Base-by-base conservation (phyloP, 345 rosid species). In the Camelina neglecta region DNA sequence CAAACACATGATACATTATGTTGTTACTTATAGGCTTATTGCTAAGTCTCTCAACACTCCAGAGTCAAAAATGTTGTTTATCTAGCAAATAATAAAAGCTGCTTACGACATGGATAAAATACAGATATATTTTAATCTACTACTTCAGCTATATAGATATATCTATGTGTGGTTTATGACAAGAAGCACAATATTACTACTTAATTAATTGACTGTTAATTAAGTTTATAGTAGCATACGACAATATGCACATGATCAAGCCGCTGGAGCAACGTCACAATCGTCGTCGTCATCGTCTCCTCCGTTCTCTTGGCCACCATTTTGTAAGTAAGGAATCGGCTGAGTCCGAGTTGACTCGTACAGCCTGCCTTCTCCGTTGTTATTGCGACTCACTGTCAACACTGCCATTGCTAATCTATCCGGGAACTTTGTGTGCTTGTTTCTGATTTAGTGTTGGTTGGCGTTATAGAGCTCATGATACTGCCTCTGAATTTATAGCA, bases 281-380 rank as follows among this genome's bases (percentile, higher is more conserved):
- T 33, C 77, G 65, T 78, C 81, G 72, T 78, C 81, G 11, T 78
- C 81, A 45, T 78, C 81, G 61, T 78, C 81, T 72, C 77, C 81
- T 67, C 77, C 81, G 45, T 48, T 60, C 64, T 72, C 81, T 24
- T 59, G 70, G 74, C 42, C 74, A 23, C 56, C 18, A 16, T 36
- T 72, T 65, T 7, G 41, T 72, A 62, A 72, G 74, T 60, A 67
- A 60, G 65, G 38, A 78, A 53, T 1, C 48, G 15, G 65, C 54
- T 2, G 61, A 51, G 57, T 11, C 64, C 4, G 69, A 72, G 81
- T 53, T 51, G 77, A 60, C 69, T 78, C 59, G 65, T 66, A 23
- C 45, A 67, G 53, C 48, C 20, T 67, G 72, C 72, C 63, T 51
- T 72, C 73, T 71, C n/a, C 56, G 21, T 66, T 72, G 74, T 53